Base-by-base conservation (phyloP, 1,284 basidiomycete genomes). In the Megacollybia platyphylla region DNA sequence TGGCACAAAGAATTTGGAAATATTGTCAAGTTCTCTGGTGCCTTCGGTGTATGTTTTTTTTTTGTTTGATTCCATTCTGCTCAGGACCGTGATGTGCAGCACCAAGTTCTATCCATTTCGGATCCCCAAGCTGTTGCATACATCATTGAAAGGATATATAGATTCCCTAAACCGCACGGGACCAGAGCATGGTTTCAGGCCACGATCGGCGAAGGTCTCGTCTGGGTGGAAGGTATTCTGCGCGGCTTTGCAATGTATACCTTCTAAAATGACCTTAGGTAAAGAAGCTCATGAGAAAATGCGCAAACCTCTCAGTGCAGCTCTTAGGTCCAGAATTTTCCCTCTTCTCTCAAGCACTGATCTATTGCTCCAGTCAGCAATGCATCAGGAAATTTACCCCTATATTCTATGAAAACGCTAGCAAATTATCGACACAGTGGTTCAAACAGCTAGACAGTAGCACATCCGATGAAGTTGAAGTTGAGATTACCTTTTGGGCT, bases 121-220 rank as follows among this genome's bases (percentile, higher is more conserved):
- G 74, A 78, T 52, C 53, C 64, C 34, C 59, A 62, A 1, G 68
- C 75, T n/a, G 66, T 77, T 38, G 57, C 57, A 4, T 72, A 67
- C 41, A 73, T 78, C 43, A 54, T 77, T 2, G 68, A 74, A 48
- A 64, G 60, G 10, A 61, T 64, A 1, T 76, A 76, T 52, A 59
- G 56, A 26, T 77, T 78, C 49, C 75, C 75, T 2, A 78, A 78
- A 53, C 71, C 74, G 7, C 53, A 61, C 39, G 75, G 75, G 29
- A 75, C 76, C 18, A 64, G 75, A 44, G 68, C 65, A 11, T 78
- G 75, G 75, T 78, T 78, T 51, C 64, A 62, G 46, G 67, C 68
- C 26, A 65, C 73, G 2, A 60, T 76, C 3, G 75, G 76, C 11
- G 65, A 76, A 55, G 75, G 75, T n/a, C 70, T 78, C 44, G 63